Evolutionary conservation across 768 basidiomycete species (phyloP).

Genomic region (Suillus subluteus): DNA sequence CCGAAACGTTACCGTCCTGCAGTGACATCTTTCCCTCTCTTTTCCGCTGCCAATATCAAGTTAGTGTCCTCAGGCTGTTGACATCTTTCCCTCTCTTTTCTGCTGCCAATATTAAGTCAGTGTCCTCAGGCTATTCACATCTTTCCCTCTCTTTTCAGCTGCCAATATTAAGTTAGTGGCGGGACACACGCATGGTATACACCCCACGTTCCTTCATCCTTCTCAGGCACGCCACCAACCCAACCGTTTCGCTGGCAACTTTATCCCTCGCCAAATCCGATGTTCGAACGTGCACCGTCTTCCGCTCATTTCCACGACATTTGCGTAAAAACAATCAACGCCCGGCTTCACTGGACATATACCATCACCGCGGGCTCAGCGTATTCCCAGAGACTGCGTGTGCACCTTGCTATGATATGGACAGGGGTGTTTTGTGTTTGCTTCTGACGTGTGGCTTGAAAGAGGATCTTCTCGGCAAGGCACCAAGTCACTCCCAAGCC

Average conservation of each 20-base stretch:
- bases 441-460: not conserved
- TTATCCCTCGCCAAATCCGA: not conserved
- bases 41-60: not conserved
- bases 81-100: not conserved
- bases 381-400: not conserved
- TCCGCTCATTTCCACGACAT: not conserved
- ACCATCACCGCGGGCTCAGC: not conserved
- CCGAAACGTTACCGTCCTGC: not conserved
- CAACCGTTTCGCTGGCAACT: not conserved
- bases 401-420: not conserved
- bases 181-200: not conserved
- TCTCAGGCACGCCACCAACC: not conserved
- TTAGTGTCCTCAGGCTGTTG: not conserved
- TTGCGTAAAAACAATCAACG: not conserved
- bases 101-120: not conserved
- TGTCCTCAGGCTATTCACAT: not conserved
- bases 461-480: not conserved
- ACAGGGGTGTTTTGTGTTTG: not conserved
- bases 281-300: too few species aligned
- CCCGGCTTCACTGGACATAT: not conserved
- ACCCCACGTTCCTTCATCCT: not conserved
- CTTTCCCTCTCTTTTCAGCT: not conserved
- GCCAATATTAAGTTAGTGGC: not conserved
- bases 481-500: not conserved
- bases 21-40: not conserved